Conservation (phyloP, 306 rosid genomes). For the Comarum palustre region DNA sequence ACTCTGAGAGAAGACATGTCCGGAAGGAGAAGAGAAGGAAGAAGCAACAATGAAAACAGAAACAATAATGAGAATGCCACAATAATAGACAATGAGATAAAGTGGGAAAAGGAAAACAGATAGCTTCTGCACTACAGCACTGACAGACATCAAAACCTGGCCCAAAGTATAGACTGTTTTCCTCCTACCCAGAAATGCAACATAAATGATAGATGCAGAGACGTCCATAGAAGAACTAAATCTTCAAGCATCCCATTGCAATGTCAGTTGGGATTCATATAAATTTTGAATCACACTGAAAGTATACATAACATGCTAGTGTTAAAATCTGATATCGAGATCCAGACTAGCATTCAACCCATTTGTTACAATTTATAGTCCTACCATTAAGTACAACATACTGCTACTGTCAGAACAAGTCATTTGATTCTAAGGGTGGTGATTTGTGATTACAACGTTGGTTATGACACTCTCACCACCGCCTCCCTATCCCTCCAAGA, state of each 20-base stretch:
- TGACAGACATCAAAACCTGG: not conserved
- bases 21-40: not conserved
- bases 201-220: not conserved
- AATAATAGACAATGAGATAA: not conserved
- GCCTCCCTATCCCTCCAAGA: constrained; percentile 62
- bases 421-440: constrained; percentile 7
- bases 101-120: not conserved
- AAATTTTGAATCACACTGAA: not conserved
- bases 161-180: not conserved
- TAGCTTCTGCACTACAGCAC: not conserved
- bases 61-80: not conserved
- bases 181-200: not conserved
- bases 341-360: not conserved
- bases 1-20: not conserved
- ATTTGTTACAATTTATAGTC: not conserved
- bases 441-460: constrained; percentile 9
- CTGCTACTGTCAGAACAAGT: constrained; percentile 17
- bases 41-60: not conserved
- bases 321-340: not conserved
- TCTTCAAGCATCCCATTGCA: not conserved
- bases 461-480: constrained; percentile 48
- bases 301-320: not conserved
- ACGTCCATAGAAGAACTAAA: not conserved
- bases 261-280: not conserved
- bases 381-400: constrained; percentile 6